Evolutionary conservation across 768 basidiomycete genomes (phyloP).

Genomic region (Tricholoma bakamatsutake): DNA sequence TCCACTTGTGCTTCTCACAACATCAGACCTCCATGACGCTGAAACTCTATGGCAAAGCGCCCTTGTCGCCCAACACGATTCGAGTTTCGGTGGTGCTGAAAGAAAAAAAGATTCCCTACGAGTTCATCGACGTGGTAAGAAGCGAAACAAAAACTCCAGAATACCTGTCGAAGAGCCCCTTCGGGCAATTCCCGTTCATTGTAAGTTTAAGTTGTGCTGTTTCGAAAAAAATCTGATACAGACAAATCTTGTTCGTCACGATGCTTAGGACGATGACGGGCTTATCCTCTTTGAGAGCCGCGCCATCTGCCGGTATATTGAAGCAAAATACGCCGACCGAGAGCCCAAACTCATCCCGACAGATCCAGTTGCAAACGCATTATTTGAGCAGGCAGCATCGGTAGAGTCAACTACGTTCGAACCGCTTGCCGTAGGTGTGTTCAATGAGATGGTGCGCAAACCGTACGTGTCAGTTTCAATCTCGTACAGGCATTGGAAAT

Average conservation of each 20-base stretch:
- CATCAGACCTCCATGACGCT: too few relatives aligned
- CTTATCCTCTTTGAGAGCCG: constrained; percentile 59
- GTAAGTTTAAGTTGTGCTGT: not conserved
- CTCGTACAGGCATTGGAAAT: not conserved
- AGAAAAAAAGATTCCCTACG: not conserved
- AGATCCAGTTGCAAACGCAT: not conserved
- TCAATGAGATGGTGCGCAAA: not conserved
- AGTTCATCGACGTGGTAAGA: not conserved
- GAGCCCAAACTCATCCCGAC: not conserved
- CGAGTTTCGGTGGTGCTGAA: not conserved
- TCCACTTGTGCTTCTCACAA: too few relatives aligned
- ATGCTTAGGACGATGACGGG: constrained; percentile 42
- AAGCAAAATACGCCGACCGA: constrained; percentile 31
- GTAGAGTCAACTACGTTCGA: not conserved
- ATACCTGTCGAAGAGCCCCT: not conserved
- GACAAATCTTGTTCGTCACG: not conserved
- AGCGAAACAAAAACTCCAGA: too few relatives aligned
- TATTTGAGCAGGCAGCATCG: not conserved
- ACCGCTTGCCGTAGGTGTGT: not conserved
- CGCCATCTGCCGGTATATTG: constrained; percentile 57
- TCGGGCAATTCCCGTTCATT: not conserved
- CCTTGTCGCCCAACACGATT: not conserved
- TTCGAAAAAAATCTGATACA: not conserved
- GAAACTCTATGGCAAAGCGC: not conserved
- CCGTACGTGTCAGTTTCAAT: not conserved